Percentiles rank a stretch among this genome's conserved stretches.
phyloP scores from a whole-genome alignment of 2,329 filamentous ascomycete species.

The Trichoderma sp. region DNA sequence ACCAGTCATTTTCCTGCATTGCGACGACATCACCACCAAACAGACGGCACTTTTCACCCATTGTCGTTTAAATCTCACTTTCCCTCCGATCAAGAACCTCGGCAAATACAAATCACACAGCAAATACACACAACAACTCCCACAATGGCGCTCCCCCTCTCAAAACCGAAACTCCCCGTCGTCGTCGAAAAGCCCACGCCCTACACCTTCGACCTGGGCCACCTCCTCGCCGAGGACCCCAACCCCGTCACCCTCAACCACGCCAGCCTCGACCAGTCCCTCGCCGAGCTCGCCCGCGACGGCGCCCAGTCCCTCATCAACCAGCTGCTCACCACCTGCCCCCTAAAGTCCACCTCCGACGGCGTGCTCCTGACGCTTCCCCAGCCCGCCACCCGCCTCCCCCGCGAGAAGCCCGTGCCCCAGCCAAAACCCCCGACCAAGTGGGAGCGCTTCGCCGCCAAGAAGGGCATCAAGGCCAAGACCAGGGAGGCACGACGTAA shows the following conservation, averaged over 20 bases:
- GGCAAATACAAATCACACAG: neutral
- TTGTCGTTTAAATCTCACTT: neutral
- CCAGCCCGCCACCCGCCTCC: conserved; percentile 66
- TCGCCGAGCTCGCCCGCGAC: conserved; percentile 77
- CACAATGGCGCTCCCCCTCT: conserved; percentile 40
- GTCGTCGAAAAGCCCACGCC: conserved; percentile 80
- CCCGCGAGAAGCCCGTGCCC: conserved; percentile 90
- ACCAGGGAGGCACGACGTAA: conserved; percentile 73
- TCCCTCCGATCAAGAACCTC: neutral
- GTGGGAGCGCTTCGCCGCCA: conserved; percentile 94
- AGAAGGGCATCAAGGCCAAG: conserved; percentile 95
- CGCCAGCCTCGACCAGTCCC: conserved; percentile 61
- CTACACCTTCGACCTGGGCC: conserved; percentile 89
- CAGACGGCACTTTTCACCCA: neutral
- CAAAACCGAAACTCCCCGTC: conserved; percentile 57
- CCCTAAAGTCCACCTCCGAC: conserved; percentile 67
- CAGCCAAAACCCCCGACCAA: conserved; percentile 80
- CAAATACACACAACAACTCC: neutral
- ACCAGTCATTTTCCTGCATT: neutral
- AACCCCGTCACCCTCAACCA: conserved; percentile 70
- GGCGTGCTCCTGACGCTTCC: conserved; percentile 82
- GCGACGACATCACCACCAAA: neutral
- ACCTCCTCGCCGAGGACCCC: conserved; percentile 82
- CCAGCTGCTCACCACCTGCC: conserved; percentile 87
- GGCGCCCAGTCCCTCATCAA: conserved; percentile 91